These are phyloP conservation scores for Colletotrichum gigasporum DNA, from an alignment of 2,329 filamentous ascomycete genomes.

Conservation along the genomic window DNA sequence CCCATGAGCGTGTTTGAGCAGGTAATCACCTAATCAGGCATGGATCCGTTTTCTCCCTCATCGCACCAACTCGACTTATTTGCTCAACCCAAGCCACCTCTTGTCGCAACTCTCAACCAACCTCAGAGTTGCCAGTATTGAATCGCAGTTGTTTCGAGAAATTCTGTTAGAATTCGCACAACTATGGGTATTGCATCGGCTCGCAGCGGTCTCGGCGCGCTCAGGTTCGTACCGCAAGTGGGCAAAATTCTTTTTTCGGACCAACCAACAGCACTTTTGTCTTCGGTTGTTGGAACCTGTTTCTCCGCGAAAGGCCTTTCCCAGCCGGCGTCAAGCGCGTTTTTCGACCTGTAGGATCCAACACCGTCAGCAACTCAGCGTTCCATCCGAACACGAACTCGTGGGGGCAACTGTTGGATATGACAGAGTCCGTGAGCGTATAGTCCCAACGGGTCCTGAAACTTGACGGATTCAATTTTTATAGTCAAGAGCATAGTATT, in stretches of 20 bases:
- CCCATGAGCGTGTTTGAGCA: constrained; percentile 29
- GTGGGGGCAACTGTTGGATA: background rate
- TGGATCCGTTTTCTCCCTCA: background rate
- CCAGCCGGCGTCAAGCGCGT: background rate
- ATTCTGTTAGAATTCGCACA: background rate
- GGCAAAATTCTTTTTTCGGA: background rate
- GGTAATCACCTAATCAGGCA: constrained; percentile 27
- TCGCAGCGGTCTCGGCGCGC: background rate
- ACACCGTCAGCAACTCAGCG: background rate
- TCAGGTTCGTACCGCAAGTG: background rate
- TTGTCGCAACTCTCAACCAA: background rate
- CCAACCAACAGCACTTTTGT: background rate
- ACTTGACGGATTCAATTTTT: background rate
- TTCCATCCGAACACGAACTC: background rate
- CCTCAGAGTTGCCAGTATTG: background rate
- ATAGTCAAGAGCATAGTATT: background rate
- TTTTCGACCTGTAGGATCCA: background rate
- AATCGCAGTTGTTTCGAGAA: background rate
- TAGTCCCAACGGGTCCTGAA: background rate
- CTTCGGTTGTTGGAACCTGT: background rate
- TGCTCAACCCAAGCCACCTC: constrained; percentile 5
- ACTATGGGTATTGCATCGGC: constrained; percentile 2
- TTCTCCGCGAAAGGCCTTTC: background rate
- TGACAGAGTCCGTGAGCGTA: background rate
- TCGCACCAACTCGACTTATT: background rate